Evolutionary conservation across 441 rosid species (phyloP), one percentile per base, ranked within the genome.

Genomic region (Croton laevigatus): DNA sequence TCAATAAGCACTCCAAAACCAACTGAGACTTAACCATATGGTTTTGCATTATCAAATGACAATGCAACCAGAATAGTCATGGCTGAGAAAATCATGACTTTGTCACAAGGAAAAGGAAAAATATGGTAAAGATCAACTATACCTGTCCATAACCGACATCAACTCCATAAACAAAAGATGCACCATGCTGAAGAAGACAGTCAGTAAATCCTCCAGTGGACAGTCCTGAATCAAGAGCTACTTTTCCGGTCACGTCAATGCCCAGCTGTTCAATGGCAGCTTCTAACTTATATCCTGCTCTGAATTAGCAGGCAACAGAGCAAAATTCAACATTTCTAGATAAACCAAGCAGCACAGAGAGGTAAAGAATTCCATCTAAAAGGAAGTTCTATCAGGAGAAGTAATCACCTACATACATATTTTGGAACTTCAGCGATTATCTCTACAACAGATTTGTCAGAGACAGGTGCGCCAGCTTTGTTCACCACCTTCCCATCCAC

Each of bases 61-160:
- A 48, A 10, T 49, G 57, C 68, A 59, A 40, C 40, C 51, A 55
- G 57, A 49, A 67, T 20, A 55, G 0, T 27, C 60, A 58, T 63
- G 45, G 4, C n/a, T 40, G 11, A 23, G 23, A 7, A 40, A 23
- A 17, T 51, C 38, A 65, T 36, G 20, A 16, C 5, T 58, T 40
- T 9, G 17, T 57, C 17, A 46, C 32, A 49, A n/a, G 7, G 10
- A 40, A 49, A 72, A 14, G 38, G 0, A 6, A 36, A 57, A 42
- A 46, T n/a, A 7, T 10, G 51, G 32, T 27, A 27, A 11, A 64
- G n/a, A 63, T 14, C 1, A n/a, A 61, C 54, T 12, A 64, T 81
- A 92, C 99, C 92, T 95, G 97, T 66, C 98, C 97, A 40, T 90
- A 91, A 75, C 99, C 98, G 8, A 95, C 99, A 81, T 92, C 98